A percentile compares a stretch with the other conserved stretches of the same genome.
These are phyloP conservation scores for Hypericum androsaemum DNA, from an alignment of 345 rosid species.

Conservation along the genomic window DNA sequence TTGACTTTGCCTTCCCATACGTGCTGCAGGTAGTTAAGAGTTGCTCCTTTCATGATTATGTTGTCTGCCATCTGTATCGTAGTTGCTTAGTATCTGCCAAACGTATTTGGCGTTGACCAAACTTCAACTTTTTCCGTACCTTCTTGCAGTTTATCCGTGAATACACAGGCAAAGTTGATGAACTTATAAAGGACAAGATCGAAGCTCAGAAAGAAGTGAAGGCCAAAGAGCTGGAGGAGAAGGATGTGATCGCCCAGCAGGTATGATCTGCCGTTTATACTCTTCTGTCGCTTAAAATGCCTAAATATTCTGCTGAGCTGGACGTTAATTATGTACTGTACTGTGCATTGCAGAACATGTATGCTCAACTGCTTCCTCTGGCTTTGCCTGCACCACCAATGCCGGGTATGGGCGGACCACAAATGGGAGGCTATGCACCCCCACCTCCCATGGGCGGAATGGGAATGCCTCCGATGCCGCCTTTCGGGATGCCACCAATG, in stretches of 20 bases:
- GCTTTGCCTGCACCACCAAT: conserved; percentile 22
- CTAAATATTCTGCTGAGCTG: background rate
- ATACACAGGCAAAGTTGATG: conserved; percentile 72
- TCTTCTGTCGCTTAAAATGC: background rate
- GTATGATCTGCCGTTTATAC: conserved; percentile 19
- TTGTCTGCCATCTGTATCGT: background rate
- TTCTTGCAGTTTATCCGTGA: conserved; percentile 61
- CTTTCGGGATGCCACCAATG: conserved; percentile 20
- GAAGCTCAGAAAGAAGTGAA: conserved; percentile 58
- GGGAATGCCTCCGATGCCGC: conserved; percentile 26
- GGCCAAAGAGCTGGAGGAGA: conserved; percentile 66
- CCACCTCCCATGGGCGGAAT: conserved; percentile 22
- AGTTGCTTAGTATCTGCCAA: no score
- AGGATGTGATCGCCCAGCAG: conserved; percentile 77
- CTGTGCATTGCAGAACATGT: conserved; percentile 16
- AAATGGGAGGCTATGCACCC: conserved; percentile 20
- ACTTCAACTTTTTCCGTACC: background rate
- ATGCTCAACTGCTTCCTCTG: conserved; percentile 24
- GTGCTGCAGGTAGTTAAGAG: conserved; percentile 12
- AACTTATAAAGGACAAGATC: conserved; percentile 62
- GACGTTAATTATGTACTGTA: background rate
- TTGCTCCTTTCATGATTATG: background rate
- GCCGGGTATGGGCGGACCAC: conserved; percentile 13
- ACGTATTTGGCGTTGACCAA: background rate
- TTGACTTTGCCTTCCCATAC: conserved; percentile 85